phyloP scores from a whole-genome alignment of 768 basidiomycete species.

The Panellus pusillus region DNA sequence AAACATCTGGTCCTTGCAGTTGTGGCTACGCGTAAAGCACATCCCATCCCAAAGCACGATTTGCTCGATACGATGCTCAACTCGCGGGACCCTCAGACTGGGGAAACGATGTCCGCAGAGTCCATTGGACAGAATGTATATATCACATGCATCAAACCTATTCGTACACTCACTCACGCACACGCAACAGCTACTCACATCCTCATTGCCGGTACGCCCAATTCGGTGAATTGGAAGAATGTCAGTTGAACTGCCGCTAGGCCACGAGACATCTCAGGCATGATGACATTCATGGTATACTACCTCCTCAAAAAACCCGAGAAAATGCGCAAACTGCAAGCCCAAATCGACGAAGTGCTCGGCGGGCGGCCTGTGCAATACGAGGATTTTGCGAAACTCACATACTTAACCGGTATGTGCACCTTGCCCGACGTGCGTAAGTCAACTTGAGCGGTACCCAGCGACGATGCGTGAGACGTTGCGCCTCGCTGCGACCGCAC shows the following conservation, averaged over 20 bases:
- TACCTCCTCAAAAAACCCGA: slow-evolving; percentile 44
- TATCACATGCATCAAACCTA: slow-evolving; percentile 5
- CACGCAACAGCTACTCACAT: slow-evolving; percentile 40
- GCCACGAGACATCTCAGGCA: slow-evolving; percentile 32
- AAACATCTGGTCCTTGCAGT: slow-evolving; percentile 26
- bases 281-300: slow-evolving; percentile 44
- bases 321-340: slow-evolving; percentile 44
- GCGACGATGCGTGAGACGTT: slow-evolving; percentile 41
- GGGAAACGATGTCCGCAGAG: slow-evolving; percentile 39
- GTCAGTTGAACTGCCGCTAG: background rate
- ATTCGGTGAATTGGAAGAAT: background rate
- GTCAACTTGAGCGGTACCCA: slow-evolving; percentile 15
- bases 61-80: slow-evolving; percentile 47
- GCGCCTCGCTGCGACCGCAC: slow-evolving; percentile 40
- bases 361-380: slow-evolving; percentile 39
- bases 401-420: slow-evolving; percentile 40
- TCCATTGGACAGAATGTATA: slow-evolving; percentile 42
- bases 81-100: slow-evolving; percentile 45
- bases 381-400: slow-evolving; percentile 42
- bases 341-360: slow-evolving; percentile 47
- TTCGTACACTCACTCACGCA: background rate
- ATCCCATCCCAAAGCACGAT: slow-evolving; percentile 42
- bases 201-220: slow-evolving; percentile 44
- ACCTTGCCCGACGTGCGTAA: background rate
- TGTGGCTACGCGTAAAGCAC: slow-evolving; percentile 37